Percentiles rank a stretch among this genome's conserved stretches.
These are phyloP conservation scores for Pseudopyricularia cyperi DNA, from an alignment of 2,329 filamentous ascomycete species.

Conservation along the genomic window DNA sequence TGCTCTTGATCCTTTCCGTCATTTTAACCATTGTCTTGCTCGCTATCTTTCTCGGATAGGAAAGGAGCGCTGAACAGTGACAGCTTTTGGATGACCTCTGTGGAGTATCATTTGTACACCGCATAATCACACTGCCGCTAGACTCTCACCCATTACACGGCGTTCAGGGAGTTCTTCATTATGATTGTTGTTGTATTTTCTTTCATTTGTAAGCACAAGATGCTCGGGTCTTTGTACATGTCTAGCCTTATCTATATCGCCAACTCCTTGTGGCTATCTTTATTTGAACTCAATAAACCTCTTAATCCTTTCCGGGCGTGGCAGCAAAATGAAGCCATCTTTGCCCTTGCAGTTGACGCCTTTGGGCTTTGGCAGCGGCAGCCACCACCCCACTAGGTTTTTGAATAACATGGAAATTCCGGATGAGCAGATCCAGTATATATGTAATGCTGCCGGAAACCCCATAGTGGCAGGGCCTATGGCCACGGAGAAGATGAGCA, in stretches of 20 bases:
- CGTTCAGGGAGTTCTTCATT: not conserved
- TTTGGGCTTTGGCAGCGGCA: slow-evolving; percentile 11
- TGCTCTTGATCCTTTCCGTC: slow-evolving; percentile 76
- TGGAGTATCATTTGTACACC: too few relatives aligned
- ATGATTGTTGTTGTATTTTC: not conserved
- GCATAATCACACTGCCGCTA: not conserved
- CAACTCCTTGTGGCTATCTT: not conserved
- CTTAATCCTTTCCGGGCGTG: not conserved
- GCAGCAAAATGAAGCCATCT: slow-evolving; percentile 6
- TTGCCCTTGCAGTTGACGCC: slow-evolving; percentile 9
- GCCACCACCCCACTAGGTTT: slow-evolving; percentile 9
- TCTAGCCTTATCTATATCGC: not conserved
- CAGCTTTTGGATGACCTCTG: not conserved
- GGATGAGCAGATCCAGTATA: slow-evolving; percentile 28
- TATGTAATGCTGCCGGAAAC: slow-evolving; percentile 26
- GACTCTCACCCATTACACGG: not conserved
- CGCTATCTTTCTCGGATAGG: slow-evolving; percentile 66
- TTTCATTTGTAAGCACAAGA: too few relatives aligned
- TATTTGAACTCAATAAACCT: not conserved
- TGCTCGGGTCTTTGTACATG: not conserved
- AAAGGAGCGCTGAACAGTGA: not conserved
- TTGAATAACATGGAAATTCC: slow-evolving; percentile 10
- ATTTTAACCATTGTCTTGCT: slow-evolving; percentile 83
- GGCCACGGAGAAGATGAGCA: slow-evolving; percentile 16
- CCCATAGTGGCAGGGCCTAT: slow-evolving; percentile 23